Evolutionary conservation across 306 rosid species (phyloP), one percentile per base, ranked within the genome.

Genomic region (Acacia acuminata): DNA sequence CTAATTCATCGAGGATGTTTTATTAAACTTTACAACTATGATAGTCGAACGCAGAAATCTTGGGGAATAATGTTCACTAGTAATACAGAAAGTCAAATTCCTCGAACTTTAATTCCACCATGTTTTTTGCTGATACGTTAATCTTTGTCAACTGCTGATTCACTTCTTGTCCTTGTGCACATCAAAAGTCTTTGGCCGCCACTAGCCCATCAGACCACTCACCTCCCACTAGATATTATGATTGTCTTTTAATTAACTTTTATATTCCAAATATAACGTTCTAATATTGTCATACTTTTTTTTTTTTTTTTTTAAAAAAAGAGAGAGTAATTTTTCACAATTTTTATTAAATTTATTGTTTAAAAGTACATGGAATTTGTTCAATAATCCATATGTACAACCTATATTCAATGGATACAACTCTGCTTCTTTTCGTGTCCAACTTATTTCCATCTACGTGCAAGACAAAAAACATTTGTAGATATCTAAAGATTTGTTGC

Each of bases 131-230:
- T 24, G 20, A 44, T 14, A 66, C 24, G 65, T 58, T 20, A n/a
- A 50, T 8, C 64, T 61, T 24, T 61, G 38, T 10, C 66, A 17
- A 32, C 43, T 74, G 66, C 58, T 71, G 50, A 30, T 71, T 44
- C 74, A 42, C 4, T 71, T 45, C 55, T 71, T 51, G 48, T 71
- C 76, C 15, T 45, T 71, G 14, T 5, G 6, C 61, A 53, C 8
- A 20, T 19, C 78, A 65, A 53, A 75, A 53, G 8, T 50, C 78
- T 15, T 36, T 32, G 48, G 67, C 78, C 67, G 66, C 67, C 43
- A 10, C 58, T n/a, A 55, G 65, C 65, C 30, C 65, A 22, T 27
- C 63, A 56, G 3, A 19, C 24, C 63, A 20, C 63, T 20, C 27
- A 56, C 27, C 63, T 56, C 8, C 27, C 14, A 14, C 40, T 5